Evolutionary conservation across 2,329 filamentous ascomycete genomes (phyloP).

Genomic region (Ophiobolus disseminans): DNA sequence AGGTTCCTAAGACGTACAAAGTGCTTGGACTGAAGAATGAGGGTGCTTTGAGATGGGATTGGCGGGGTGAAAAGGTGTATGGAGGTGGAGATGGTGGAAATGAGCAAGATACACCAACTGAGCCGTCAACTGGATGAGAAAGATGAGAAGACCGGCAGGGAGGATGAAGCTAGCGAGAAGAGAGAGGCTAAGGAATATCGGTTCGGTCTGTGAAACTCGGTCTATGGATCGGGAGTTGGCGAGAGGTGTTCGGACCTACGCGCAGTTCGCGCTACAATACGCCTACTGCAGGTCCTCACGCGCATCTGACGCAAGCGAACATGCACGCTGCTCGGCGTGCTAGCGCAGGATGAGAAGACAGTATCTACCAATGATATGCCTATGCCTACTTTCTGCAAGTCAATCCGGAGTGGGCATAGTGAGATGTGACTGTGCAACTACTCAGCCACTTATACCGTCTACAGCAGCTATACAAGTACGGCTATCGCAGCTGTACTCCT

Average conservation of each 20-base stretch:
- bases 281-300: too few species aligned
- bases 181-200: neutral
- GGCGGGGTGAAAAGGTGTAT: neutral
- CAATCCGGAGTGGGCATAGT: neutral
- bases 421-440: constrained; percentile 5
- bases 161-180: neutral
- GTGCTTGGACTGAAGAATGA: constrained; percentile 2
- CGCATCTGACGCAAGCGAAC: too few species aligned
- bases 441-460: neutral
- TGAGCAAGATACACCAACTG: too few species aligned
- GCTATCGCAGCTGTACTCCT: constrained; percentile 5
- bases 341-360: neutral
- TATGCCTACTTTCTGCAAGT: neutral
- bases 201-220: too few species aligned
- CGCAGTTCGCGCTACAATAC: too few species aligned
- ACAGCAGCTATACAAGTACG: constrained; percentile 1
- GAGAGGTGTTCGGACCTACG: too few species aligned
- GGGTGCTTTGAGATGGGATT: constrained; percentile 10
- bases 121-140: too few species aligned
- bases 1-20: constrained; percentile 2
- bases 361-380: neutral
- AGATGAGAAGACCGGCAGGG: neutral
- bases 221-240: too few species aligned
- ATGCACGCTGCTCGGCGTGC: neutral
- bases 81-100: too few species aligned